These are phyloP conservation scores for Heliocybe sulcata DNA, from an alignment of 1,284 basidiomycete genomes.

Conservation along the genomic window DNA sequence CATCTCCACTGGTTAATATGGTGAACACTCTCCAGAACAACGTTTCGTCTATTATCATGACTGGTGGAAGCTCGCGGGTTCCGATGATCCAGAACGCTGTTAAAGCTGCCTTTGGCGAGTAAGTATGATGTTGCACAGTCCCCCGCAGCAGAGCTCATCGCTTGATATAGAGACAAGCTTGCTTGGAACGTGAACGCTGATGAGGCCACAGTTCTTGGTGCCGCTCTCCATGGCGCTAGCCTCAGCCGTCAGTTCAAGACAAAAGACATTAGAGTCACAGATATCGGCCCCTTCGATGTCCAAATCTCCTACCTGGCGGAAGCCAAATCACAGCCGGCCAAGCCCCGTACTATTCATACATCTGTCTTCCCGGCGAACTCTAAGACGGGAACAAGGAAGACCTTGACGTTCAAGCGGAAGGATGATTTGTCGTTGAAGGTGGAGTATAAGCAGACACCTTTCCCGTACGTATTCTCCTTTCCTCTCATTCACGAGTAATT, in stretches of 20 bases:
- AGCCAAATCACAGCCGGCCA: conserved; percentile 33
- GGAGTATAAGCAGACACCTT: conserved; percentile 56
- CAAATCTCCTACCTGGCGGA: conserved; percentile 73
- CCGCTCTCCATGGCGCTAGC: conserved; percentile 88
- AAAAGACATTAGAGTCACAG: conserved; percentile 85
- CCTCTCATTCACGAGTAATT: neutral
- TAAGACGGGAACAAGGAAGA: conserved; percentile 76
- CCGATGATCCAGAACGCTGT: conserved; percentile 89
- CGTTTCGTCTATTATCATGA: conserved; percentile 75
- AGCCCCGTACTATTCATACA: conserved; percentile 64
- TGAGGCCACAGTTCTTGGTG: conserved; percentile 93
- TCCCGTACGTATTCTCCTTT: conserved; percentile 36
- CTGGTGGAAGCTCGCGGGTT: conserved; percentile 85
- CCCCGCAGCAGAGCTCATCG: conserved; percentile 8
- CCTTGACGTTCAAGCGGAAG: conserved; percentile 73
- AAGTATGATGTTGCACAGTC: conserved; percentile 18
- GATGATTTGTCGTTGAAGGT: conserved; percentile 73
- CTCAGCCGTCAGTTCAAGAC: conserved; percentile 92
- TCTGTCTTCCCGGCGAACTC: conserved; percentile 71
- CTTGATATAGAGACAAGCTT: conserved; percentile 68
- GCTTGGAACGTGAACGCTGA: conserved; percentile 96
- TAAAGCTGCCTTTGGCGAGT: conserved; percentile 71
- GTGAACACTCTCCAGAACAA: too few species aligned
- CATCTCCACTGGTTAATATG: too few species aligned
- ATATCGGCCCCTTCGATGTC: conserved; percentile 67